These are phyloP conservation scores for Phascolomyces articulosus DNA, from an alignment of 371 early-diverging fungal species.

Conservation along the genomic window DNA sequence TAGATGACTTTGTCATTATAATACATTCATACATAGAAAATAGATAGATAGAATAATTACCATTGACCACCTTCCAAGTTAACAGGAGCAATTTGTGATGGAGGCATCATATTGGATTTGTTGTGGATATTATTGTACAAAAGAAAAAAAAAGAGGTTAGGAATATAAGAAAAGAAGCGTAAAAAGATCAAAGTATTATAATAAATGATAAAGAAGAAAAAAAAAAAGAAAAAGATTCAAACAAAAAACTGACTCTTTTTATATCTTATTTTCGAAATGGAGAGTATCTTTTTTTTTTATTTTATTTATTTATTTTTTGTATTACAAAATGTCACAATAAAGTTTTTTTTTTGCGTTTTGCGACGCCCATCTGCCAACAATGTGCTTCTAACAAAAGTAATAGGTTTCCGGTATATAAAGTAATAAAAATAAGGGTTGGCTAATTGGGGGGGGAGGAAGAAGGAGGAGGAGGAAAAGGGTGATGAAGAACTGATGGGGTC, in stretches of 20 bases:
- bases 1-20: neutral
- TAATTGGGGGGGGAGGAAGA: too few species aligned
- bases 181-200: too few species aligned
- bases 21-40: neutral
- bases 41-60: conserved; percentile 26
- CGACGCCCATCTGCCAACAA: conserved; percentile 2
- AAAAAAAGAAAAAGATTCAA: conserved; percentile 50
- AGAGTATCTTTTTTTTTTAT: neutral
- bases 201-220: too few species aligned
- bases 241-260: conserved; percentile 22
- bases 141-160: conserved; percentile 43
- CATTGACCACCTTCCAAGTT: conserved; percentile 51
- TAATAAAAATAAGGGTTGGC: too few species aligned
- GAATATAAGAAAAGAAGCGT: conserved; percentile 9
- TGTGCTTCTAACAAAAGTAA: neutral
- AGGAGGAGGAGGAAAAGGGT: neutral
- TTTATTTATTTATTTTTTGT: neutral
- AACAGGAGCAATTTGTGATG: too few species aligned
- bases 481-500: neutral
- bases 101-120: conserved; percentile 28
- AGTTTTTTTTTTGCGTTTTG: neutral
- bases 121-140: neutral
- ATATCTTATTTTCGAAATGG: neutral
- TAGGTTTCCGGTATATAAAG: too few species aligned
- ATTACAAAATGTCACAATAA: conserved; percentile 6